Base-by-base conservation (phyloP, 805 yeast genomes). In the Kodamaea kakaduensis region DNA sequence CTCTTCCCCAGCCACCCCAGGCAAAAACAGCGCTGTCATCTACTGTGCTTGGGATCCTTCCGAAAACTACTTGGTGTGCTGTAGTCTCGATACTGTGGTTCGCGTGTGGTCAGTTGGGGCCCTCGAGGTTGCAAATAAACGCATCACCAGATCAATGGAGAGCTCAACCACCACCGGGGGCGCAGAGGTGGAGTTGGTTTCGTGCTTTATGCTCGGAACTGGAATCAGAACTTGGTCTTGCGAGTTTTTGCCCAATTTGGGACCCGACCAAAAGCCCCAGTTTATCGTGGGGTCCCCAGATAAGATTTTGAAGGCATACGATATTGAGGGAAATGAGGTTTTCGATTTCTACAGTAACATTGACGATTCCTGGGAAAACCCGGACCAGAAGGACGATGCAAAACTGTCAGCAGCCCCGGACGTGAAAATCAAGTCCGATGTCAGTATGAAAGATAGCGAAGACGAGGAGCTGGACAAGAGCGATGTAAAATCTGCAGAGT, bases 251-350 rank as follows among this genome's bases (percentile, higher is more conserved):
- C 84, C 82, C 4, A 40, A 45, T n/a, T 14, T 4, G 60, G 69
- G 12, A 60, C 61, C 25, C 59, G 35, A 34, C 13, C 27, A 44
- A 4, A 48, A 52, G 9, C 69, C 70, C 1, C 64, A 71, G 34
- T 80, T 87, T 46, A 69, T 84, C 4, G 67, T 84, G 14, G 90
- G 94, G 0, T 78, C 89, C 0, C 88, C 89, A 0, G 95, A 84
- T 52, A 77, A 79, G 42, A 80, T 59, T 4, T 50, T 67, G 25
- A 63, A 63, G 38, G 69, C 62, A 1, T 67, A 46, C 36, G 61
- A 64, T 36, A 42, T 67, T 7, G 53, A 61, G 32, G 73, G 73
- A 3, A 46, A 46, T 3, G 69, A 65, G 40, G 42, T 67, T n/a
- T 60, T 65, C 47, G 72, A 67, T 39, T 67, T 67, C 38, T 64